Percentiles rank a stretch among this genome's conserved stretches.
phyloP scores from a whole-genome alignment of 176 grass and related monocot species.

The Zoysia japonica region DNA sequence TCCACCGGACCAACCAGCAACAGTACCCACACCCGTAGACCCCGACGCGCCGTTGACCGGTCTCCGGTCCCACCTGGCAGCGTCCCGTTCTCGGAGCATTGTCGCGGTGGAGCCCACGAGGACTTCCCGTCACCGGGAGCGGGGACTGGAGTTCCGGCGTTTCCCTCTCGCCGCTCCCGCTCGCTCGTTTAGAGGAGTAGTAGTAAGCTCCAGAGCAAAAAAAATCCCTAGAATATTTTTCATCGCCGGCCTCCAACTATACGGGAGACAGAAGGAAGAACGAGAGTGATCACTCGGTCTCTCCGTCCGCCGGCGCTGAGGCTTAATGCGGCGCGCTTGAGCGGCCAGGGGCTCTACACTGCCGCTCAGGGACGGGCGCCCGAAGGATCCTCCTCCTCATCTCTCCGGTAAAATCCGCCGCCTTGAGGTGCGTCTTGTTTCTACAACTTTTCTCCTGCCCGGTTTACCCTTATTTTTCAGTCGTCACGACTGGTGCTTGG shows the following conservation, averaged over 20 bases:
- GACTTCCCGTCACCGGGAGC: not conserved
- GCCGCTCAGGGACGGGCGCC: not conserved
- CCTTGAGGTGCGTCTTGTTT: not conserved
- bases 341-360: conserved; percentile 25
- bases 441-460: not conserved
- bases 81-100: not conserved
- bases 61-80: not conserved
- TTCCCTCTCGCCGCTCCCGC: not conserved
- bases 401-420: not conserved
- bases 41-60: not conserved
- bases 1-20: not conserved
- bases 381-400: not conserved
- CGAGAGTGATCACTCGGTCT: no score
- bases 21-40: not conserved
- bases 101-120: not conserved
- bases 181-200: not conserved
- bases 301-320: not conserved
- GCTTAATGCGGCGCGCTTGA: conserved; percentile 2
- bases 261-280: no score
- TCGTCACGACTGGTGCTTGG: not conserved
- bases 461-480: not conserved
- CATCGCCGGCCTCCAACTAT: no score
- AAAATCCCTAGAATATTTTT: no score
- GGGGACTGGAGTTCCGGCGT: no score
- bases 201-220: no score